Evolutionary conservation across 2,329 filamentous ascomycete genomes (phyloP), one percentile per base, ranked within the genome.

Genomic region (Chlorencoelia australis): DNA sequence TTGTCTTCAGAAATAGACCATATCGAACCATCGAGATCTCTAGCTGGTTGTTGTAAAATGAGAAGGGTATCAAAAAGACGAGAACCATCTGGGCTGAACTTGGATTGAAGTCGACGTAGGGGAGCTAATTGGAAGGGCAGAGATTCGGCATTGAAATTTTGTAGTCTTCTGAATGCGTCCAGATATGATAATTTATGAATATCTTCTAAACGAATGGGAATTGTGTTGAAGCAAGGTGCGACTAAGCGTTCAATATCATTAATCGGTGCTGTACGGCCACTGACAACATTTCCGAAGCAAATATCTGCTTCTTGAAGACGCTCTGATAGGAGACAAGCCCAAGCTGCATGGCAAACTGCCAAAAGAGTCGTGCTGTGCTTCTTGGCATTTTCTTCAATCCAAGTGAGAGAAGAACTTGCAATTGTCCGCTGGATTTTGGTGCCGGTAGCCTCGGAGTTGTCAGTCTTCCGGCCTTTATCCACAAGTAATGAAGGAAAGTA

Each of bases 211-310:
- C 85, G 72, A 2, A 87, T 54, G 0, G 88, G 86, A 9, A 94
- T 60, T 0, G 88, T 94, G 53, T 94, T 95, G 66, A 95, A 94
- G 55, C 86, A 94, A 0, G 88, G 88, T 0, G 84, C 86, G n/a
- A 93, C 73, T 5, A 94, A 69, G 4, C 68, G 65, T 24, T 88
- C 77, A 8, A 89, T 64, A 0, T 70, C 72, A 5, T 80, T 69
- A 3, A 88, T 57, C 0, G 73, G 61, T 7, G 84, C 54, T 1
- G 77, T 79, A 6, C 88, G 75, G 2, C 88, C 87, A 51, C 76
- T 88, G 38, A 89, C 71, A 2, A 95, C 79, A 49, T 85, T 91
- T 1, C 89, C 88, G 51, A 95, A 94, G 55, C 84, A 91, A 4
- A 94, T 51, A 50, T 94, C 87, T 0, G 62, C 55, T 4, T 64